Percentiles rank a stretch among this genome's conserved stretches.
phyloP scores from a whole-genome alignment of 179 eudicot genomes.

The Beta macrorhiza region DNA sequence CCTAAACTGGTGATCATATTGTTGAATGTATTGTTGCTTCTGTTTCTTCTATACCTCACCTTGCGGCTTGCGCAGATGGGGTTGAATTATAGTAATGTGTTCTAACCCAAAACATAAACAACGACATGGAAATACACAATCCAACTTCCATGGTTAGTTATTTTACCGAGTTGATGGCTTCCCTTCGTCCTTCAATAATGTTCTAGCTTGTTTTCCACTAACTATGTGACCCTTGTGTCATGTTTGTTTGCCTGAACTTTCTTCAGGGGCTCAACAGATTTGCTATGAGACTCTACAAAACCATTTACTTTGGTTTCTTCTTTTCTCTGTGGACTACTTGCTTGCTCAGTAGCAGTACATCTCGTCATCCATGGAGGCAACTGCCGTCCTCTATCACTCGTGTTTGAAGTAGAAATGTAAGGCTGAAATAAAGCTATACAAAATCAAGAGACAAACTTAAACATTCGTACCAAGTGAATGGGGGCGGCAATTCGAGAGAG shows the following conservation, averaged over 20 bases:
- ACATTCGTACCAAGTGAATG: not conserved
- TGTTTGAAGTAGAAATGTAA: conserved; percentile 14
- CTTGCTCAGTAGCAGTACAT: conserved; percentile 27
- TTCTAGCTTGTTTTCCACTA: too few species aligned
- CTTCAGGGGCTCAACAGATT: conserved; percentile 19
- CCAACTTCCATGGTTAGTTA: too few species aligned
- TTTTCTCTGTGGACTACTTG: conserved; percentile 25
- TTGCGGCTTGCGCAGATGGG: too few species aligned
- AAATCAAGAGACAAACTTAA: not conserved
- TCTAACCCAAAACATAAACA: too few species aligned
- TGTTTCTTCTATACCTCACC: too few species aligned
- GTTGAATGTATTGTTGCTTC: too few species aligned
- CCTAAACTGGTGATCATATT: too few species aligned
- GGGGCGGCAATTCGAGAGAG: not conserved
- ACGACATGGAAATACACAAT: too few species aligned
- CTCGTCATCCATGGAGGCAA: conserved; percentile 72
- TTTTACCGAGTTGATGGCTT: too few species aligned
- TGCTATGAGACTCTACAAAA: conserved; percentile 15
- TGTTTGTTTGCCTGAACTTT: not conserved
- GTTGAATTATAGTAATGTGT: too few species aligned
- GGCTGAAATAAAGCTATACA: not conserved
- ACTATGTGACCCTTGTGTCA: conserved; percentile 8
- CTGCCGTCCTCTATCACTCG: conserved; percentile 43
- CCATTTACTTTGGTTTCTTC: conserved; percentile 20
- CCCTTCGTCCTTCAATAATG: too few species aligned